Evolutionary conservation across 1,284 basidiomycete species (phyloP), one percentile per base, ranked within the genome.

Genomic region (Vanrija sp.): DNA sequence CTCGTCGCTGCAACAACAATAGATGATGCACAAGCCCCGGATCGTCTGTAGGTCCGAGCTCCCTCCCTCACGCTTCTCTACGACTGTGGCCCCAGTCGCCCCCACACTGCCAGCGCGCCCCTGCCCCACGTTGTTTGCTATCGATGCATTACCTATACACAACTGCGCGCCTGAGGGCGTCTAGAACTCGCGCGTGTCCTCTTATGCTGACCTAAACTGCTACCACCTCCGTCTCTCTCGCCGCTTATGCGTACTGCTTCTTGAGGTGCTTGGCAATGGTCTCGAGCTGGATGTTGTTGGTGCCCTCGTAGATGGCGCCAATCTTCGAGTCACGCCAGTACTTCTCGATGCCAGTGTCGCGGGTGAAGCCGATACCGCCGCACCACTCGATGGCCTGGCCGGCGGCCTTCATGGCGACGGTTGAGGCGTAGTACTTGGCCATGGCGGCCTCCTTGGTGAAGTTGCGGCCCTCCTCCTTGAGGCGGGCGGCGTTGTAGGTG

Each of bases 381-480:
- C 87, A 86, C 95, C 95, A 98, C 76, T 98, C 96, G 68, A 98
- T 97, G 16, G 96, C 95, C 48, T 80, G 78, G 12, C 94, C 93
- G 26, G 86, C 83, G 5, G 95, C 93, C 50, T 83, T 82, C 78
- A 96, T 90, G 10, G 96, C 95, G 16, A 98, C 85, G 53, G 89
- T 84, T 59, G 88, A 90, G 19, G 89, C 82, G 80, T 85, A 92
- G 67, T 91, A 92, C 75, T 96, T 93, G 53, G 94, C 94, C 89
- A 97, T 96, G 5, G 94, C 93, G 18, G 95, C 94, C 78, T 97
- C 88, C 78, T 91, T 92, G 43, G 88, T 87, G 76, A 98, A 98
- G 43, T 80, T 74, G 64, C 83, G 81, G 19, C 92, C 91, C 75
- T 95, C 90, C 76, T 98, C 95, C 78, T 83, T 83, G 54, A 83